These are phyloP conservation scores for Cryptosporidium sp. DNA, from an alignment of 169 alveolate species.

Conservation along the genomic window DNA sequence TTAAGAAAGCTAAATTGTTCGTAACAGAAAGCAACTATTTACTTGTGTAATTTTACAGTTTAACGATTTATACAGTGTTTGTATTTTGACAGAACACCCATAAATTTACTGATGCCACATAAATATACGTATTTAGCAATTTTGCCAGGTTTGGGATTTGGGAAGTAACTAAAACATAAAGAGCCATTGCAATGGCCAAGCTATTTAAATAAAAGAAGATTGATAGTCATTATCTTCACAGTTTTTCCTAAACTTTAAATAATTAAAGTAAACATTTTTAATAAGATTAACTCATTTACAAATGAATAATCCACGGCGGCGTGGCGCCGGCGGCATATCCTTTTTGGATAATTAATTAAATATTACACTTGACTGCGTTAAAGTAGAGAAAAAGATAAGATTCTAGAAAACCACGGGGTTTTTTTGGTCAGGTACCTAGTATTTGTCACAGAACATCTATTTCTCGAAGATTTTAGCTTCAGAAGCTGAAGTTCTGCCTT, in stretches of 20 bases:
- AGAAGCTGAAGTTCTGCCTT: neutral
- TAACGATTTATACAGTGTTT: neutral
- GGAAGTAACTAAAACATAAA: neutral
- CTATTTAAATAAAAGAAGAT: too few relatives aligned
- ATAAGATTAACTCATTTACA: neutral
- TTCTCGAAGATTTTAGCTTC: neutral
- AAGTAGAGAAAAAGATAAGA: neutral
- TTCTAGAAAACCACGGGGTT: neutral
- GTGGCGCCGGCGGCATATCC: slow-evolving; percentile 21
- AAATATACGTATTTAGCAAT: neutral
- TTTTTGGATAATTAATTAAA: neutral
- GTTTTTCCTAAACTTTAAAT: neutral
- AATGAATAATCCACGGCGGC: slow-evolving; percentile 11
- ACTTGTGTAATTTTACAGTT: neutral
- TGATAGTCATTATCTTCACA: too few relatives aligned
- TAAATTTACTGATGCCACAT: too few relatives aligned
- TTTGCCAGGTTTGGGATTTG: neutral
- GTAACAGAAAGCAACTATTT: too few relatives aligned
- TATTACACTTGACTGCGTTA: neutral
- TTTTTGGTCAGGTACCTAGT: neutral
- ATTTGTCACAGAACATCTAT: neutral
- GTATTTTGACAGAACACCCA: neutral
- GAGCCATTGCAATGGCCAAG: neutral
- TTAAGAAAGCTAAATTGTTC: too few relatives aligned
- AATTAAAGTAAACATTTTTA: neutral